Base-by-base conservation (phyloP, 345 rosid genomes). In the Barbarea vulgaris region DNA sequence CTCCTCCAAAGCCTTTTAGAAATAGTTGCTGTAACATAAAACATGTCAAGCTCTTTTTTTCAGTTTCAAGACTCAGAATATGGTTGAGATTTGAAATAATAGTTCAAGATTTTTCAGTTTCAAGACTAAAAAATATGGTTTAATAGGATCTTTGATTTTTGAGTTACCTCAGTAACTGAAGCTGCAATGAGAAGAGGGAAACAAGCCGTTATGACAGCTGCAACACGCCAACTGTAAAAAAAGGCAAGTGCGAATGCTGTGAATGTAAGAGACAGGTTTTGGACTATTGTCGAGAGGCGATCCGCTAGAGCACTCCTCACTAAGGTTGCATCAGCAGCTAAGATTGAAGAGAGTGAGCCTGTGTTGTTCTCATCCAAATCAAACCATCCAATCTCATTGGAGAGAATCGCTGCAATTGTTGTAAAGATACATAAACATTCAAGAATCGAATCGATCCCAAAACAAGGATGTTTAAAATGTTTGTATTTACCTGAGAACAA, bases 341-440 rank as follows among this genome's bases (percentile, higher is more conserved):
- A 80, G 48, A 85, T 77, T 53, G 93, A 84, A 13, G 91, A 80
- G 58, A 89, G 69, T 9, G 85, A 82, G 58, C 96, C 97, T 3
- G 87, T 85, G 44, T 61, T 86, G 75, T 93, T 91, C 76, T 91
- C 96, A 9, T 91, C 93, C 65, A 81, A 42, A 85, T 93, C 98
- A 68, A 93, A 91, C 98, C 93, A 93, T 5, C 86, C 97, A 51
- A 93, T 84, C 83, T 93, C 98, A 55, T 89, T 91, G 3, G 80
- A 63, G 28, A 93, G 93, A 53, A 93, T 84, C 54, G 95, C 98
- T 89, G 88, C 83, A 83, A 21, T 70, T 69, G 68, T 17, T 66
- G 15, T 5, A 19, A 48, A 18, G 24, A 41, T 36, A 58, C 3
- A 60, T 5, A 60, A 4, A 17, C 50, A 63, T 46, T 33, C 27